Base-by-base conservation (phyloP, 768 basidiomycete species). In the Psilocybe cyanescens region DNA sequence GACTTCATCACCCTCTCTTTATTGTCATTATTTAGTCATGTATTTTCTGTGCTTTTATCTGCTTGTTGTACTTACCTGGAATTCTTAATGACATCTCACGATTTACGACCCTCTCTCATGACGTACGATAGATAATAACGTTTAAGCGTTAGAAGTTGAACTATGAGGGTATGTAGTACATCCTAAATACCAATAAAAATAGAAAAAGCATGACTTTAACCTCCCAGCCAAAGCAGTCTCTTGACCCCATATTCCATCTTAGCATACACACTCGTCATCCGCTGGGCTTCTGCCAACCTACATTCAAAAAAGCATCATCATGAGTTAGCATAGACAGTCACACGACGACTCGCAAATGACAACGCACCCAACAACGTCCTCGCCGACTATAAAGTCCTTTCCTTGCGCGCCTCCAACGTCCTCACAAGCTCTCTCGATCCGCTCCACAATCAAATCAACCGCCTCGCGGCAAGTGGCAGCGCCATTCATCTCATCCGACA, bases 181-280 rank as follows among this genome's bases (percentile, higher is more conserved):
- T 8, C 41, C 8, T 44, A 44, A 44, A 44, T 44, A 44, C 41
- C 41, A n/a, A 44, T 44, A 44, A 44, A 44, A 44, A 1, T 24
- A 24, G 24, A 44, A 16, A 14, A 8, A 44, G 14, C 41, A 11
- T 39, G 37, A 2, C 6, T 16, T 65, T 61, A 92, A 64, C 89
- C 83, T 52, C 93, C 92, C 51, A 97, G 75, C 95, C 95, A 97
- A 61, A 97, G 75, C 71, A 97, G 76, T 65, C 94, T 81, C 81
- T 96, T 98, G 54, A 97, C 81, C 0, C 92, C 93, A 72, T 97
- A 94, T 70, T 97, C 95, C 86, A 97, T 90, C 77, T 95, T 94
- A 12, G 94, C 86, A 72, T 93, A 91, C 65, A 96, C 80, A 62
- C 88, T 92, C 2, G 94, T 97, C 79, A 89, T 88, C 57, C 86